Conservation (phyloP, 495 filamentous ascomycete genomes). For the Daldinia vernicosa region DNA sequence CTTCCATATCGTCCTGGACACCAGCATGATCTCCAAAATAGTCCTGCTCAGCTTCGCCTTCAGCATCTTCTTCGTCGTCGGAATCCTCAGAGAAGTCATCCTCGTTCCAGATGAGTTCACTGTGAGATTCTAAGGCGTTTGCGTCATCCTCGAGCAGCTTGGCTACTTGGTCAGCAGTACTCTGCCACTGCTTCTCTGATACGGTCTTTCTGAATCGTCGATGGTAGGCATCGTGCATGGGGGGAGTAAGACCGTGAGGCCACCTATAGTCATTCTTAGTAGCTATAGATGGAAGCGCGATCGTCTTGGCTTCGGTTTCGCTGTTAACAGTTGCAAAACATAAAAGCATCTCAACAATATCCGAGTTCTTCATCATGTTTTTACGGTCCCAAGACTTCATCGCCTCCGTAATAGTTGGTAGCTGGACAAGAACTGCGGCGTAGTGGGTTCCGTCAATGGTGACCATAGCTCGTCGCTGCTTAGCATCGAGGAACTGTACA, state of each 20-base stretch:
- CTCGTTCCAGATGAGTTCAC: slow-evolving; percentile 59
- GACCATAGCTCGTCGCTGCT: slow-evolving; percentile 77
- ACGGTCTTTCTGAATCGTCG: slow-evolving; percentile 86
- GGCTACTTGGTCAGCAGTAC: slow-evolving; percentile 83
- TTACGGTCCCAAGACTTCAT: slow-evolving; percentile 97
- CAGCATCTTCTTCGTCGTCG: slow-evolving; percentile 61
- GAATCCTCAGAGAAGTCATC: slow-evolving; percentile 57
- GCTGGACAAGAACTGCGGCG: slow-evolving; percentile 82
- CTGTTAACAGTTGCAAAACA: slow-evolving; percentile 74
- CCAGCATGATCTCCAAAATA: slow-evolving; percentile 48
- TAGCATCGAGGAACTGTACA: slow-evolving; percentile 79
- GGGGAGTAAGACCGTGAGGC: slow-evolving; percentile 91
- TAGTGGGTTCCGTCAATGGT: slow-evolving; percentile 75
- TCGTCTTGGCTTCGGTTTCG: slow-evolving; percentile 77
- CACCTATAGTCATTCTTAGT: slow-evolving; percentile 74
- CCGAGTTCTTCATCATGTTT: slow-evolving; percentile 90
- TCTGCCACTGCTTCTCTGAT: slow-evolving; percentile 85
- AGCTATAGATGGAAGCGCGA: slow-evolving; percentile 71
- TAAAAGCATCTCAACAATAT: slow-evolving; percentile 94
- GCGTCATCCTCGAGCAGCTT: slow-evolving; percentile 74
- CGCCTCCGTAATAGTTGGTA: slow-evolving; percentile 90
- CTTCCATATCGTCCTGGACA: slow-evolving; percentile 23
- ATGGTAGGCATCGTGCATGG: slow-evolving; percentile 85
- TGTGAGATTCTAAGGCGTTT: slow-evolving; percentile 55
- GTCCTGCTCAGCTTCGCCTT: slow-evolving; percentile 60